Conservation (phyloP, 2,329 filamentous ascomycete species). For the Coniella lustricola region DNA sequence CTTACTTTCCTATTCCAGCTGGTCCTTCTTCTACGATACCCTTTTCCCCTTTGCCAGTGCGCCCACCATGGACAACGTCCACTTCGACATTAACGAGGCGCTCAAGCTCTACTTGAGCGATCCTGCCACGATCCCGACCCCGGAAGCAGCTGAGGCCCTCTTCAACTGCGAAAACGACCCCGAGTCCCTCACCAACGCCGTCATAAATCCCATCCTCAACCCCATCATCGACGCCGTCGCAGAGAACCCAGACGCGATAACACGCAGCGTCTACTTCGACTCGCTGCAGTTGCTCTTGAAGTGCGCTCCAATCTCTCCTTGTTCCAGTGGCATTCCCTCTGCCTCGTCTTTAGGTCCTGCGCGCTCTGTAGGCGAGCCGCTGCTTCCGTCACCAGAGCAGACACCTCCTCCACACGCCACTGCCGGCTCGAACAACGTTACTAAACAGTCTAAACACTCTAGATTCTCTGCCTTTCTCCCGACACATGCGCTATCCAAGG, state of each 20-base stretch:
- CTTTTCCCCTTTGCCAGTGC: conserved; percentile 4
- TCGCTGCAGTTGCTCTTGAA: conserved; percentile 94
- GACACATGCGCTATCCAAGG: conserved; percentile 77
- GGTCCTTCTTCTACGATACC: conserved; percentile 11
- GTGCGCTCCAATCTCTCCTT: conserved; percentile 61
- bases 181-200: conserved; percentile 67
- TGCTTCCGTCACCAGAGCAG: conserved; percentile 13
- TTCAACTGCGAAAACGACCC: conserved; percentile 90
- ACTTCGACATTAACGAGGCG: conserved; percentile 94
- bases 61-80: conserved; percentile 58
- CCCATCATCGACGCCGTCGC: conserved; percentile 88
- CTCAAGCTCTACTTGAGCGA: conserved; percentile 97
- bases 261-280: conserved; percentile 73
- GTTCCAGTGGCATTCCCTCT: conserved; percentile 18
- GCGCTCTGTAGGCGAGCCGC: not conserved
- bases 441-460: conserved; percentile 57
- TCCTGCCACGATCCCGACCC: conserved; percentile 72
- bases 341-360: not conserved
- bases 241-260: conserved; percentile 84
- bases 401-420: not conserved
- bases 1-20: conserved; percentile 2
- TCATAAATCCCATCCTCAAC: conserved; percentile 83
- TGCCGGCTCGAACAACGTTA: conserved; percentile 39
- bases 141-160: conserved; percentile 76
- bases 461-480: conserved; percentile 79